phyloP scores from a whole-genome alignment of 805 yeast species.

The Candida chauliodis region DNA sequence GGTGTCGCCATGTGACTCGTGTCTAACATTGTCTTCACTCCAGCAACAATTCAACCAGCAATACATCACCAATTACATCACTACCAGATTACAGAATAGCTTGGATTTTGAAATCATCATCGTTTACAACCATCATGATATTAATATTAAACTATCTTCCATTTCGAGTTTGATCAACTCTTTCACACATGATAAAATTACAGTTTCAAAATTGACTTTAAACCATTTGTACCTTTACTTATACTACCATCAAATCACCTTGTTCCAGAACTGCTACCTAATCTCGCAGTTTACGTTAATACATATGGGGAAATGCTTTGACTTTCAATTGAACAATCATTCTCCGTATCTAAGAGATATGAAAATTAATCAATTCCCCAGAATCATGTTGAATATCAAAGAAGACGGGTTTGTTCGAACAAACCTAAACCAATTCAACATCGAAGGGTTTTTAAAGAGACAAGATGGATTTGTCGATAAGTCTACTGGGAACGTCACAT shows the following conservation, averaged over 20 bases:
- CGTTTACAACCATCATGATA: conserved; percentile 12
- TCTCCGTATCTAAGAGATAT: conserved; percentile 2
- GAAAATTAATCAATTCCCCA: conserved; percentile 5
- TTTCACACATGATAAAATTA: background rate
- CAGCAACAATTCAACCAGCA: conserved; percentile 2
- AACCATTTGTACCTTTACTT: conserved; percentile 20
- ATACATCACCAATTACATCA: conserved; percentile 6
- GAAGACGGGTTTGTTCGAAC: background rate
- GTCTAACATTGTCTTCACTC: conserved; percentile 13
- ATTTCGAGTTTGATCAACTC: conserved; percentile 15
- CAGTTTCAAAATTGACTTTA: conserved; percentile 11
- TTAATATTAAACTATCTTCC: conserved; percentile 15
- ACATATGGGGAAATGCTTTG: conserved; percentile 17
- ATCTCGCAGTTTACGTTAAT: conserved; percentile 19
- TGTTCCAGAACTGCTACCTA: conserved; percentile 5
- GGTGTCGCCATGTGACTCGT: conserved; percentile 19
- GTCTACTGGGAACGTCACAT: conserved; percentile 12
- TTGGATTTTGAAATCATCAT: conserved; percentile 5
- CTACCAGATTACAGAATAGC: conserved; percentile 5
- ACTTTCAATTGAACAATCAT: conserved; percentile 6
- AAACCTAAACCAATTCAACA: conserved; percentile 1
- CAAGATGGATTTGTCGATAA: conserved; percentile 6
- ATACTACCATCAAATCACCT: conserved; percentile 12
- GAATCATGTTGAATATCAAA: conserved; percentile 6
- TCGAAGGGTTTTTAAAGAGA: conserved; percentile 5